phyloP scores from a whole-genome alignment of 2,329 filamentous ascomycete genomes.

The Verticillium dahliae region DNA sequence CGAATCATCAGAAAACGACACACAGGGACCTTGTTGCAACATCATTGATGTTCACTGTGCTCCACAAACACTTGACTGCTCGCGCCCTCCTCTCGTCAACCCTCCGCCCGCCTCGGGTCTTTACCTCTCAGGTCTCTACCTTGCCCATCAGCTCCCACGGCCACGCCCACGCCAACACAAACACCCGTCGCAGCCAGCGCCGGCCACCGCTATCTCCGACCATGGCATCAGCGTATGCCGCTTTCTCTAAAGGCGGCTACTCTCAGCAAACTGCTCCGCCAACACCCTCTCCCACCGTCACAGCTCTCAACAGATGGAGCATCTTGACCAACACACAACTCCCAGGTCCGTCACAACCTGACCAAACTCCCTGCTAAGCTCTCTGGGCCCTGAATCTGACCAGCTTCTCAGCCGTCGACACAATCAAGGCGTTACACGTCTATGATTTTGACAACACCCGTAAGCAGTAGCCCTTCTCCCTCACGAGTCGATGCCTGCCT shows the following conservation, averaged over 20 bases:
- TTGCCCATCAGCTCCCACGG: neutral
- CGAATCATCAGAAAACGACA: neutral
- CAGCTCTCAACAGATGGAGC: conserved; percentile 78
- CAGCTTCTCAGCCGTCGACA: conserved; percentile 43
- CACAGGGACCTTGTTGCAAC: neutral
- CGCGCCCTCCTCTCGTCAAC: neutral
- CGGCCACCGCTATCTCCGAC: neutral
- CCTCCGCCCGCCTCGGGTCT: neutral
- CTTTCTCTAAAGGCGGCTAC: conserved; percentile 7
- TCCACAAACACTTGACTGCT: neutral
- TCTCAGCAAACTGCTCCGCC: conserved; percentile 6
- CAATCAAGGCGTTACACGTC: conserved; percentile 76
- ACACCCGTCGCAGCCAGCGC: neutral
- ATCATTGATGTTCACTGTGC: neutral
- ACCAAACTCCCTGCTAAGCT: neutral
- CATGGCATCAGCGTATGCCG: conserved; percentile 12
- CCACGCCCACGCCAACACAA: neutral
- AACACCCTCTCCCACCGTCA: conserved; percentile 47
- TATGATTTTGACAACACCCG: conserved; percentile 98
- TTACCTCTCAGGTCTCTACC: neutral
- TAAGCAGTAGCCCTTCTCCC: conserved; percentile 32
- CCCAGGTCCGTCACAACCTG: conserved; percentile 44
- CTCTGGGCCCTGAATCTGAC: conserved; percentile 8
- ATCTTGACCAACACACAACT: conserved; percentile 61
- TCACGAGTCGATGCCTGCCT: neutral